A percentile compares a stretch with the other conserved stretches of the same genome.
phyloP scores from a whole-genome alignment of 2,329 filamentous ascomycete species.

The Metarhizium robertsii region DNA sequence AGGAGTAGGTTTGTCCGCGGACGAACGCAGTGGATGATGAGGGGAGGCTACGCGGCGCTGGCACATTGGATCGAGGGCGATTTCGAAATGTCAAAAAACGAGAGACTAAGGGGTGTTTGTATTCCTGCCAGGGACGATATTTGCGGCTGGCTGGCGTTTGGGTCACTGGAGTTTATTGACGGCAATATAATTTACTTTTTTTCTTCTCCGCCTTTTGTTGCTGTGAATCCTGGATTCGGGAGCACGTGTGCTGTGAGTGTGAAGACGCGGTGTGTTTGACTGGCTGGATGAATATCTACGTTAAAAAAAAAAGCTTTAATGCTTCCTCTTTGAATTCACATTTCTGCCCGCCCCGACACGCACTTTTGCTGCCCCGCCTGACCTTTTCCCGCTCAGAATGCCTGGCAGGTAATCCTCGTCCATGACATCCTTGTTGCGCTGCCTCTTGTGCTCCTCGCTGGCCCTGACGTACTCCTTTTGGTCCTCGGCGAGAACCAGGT shows the following conservation, averaged over 20 bases:
- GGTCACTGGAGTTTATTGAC: neutral
- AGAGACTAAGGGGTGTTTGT: too few species aligned
- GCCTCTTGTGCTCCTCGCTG: constrained; percentile 52
- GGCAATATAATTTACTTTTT: neutral
- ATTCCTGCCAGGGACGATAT: neutral
- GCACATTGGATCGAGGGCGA: too few species aligned
- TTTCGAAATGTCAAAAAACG: too few species aligned
- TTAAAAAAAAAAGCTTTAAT: constrained; percentile 17
- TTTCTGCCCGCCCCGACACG: constrained; percentile 78
- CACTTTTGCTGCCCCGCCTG: constrained; percentile 53
- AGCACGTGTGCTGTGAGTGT: too few species aligned
- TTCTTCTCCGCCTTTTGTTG: neutral
- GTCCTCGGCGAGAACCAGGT: constrained; percentile 82
- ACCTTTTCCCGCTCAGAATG: constrained; percentile 73
- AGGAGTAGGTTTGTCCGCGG: neutral
- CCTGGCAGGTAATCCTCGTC: constrained; percentile 86
- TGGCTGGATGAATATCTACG: too few species aligned
- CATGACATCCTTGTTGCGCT: constrained; percentile 75
- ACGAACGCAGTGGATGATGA: neutral
- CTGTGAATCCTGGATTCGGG: too few species aligned
- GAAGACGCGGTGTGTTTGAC: too few species aligned
- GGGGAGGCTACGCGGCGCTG: too few species aligned
- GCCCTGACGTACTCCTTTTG: constrained; percentile 82
- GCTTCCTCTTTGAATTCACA: constrained; percentile 69
- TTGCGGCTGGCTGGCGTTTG: neutral